Conservation (phyloP, 208 protist genomes). For the Acanthamoeba divionensis region DNA sequence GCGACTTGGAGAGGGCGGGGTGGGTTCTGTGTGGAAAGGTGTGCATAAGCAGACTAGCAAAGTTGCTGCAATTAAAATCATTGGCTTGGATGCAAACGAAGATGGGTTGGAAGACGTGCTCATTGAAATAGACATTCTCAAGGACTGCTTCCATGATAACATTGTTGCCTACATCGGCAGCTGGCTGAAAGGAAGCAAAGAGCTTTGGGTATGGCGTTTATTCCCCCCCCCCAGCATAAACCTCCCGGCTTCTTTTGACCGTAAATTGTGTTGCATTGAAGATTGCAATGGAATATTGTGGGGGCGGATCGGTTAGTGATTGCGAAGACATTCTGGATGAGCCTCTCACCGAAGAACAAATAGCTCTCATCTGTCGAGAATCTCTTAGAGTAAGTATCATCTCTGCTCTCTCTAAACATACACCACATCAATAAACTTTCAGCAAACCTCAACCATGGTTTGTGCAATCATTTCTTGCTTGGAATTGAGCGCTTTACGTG, state of each 20-base stretch:
- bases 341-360: constrained; percentile 64
- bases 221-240: no score
- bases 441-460: no score
- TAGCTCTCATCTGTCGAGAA: constrained; percentile 62
- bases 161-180: constrained; percentile 75
- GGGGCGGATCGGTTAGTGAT: constrained; percentile 59
- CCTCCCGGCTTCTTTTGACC: no score
- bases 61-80: constrained; percentile 18
- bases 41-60: background rate
- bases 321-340: constrained; percentile 65
- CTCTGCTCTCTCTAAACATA: no score
- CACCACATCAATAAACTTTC: no score
- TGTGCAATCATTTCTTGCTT: no score
- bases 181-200: constrained; percentile 63
- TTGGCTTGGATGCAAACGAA: constrained; percentile 55
- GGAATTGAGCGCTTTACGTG: no score
- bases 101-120: constrained; percentile 76
- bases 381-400: no score
- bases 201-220: constrained; percentile 63
- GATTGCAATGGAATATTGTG: constrained; percentile 50
- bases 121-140: constrained; percentile 78
- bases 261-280: background rate
- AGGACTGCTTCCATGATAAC: constrained; percentile 63
- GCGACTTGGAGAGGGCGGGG: background rate
- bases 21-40: constrained; percentile 30